Conservation (phyloP, 2,329 filamentous ascomycete genomes). For the Colletotrichum eremochloae region DNA sequence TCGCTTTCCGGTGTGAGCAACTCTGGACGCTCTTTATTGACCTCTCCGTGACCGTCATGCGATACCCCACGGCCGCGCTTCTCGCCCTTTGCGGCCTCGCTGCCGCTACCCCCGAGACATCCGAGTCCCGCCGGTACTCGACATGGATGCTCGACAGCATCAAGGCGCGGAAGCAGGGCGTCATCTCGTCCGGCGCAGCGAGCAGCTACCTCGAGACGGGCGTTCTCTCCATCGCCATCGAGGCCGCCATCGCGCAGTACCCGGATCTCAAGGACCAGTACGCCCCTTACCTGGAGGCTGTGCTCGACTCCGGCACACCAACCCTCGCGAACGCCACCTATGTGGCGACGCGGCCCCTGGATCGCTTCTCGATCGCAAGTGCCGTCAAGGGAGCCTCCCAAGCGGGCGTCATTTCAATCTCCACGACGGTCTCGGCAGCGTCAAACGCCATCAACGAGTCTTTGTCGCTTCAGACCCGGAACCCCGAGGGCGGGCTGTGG, state of each 20-base stretch:
- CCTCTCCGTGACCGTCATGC: not conserved
- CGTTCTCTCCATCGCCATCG: conserved; percentile 44
- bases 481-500: conserved; percentile 52
- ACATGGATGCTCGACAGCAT: conserved; percentile 46
- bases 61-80: not conserved
- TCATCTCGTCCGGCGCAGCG: conserved; percentile 43
- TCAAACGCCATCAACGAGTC: conserved; percentile 43
- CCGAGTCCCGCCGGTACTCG: conserved; percentile 40
- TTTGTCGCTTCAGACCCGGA: conserved; percentile 47
- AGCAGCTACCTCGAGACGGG: conserved; percentile 46
- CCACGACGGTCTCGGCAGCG: conserved; percentile 24
- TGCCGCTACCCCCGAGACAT: not conserved
- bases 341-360: conserved; percentile 43
- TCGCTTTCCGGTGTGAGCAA: too few species aligned
- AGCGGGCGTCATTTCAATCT: conserved; percentile 17
- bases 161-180: conserved; percentile 44
- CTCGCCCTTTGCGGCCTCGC: conserved; percentile 19
- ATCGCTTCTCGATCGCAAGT: conserved; percentile 45
- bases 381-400: conserved; percentile 39
- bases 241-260: conserved; percentile 39
- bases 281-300: conserved; percentile 33
- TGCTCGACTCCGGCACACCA: conserved; percentile 41
- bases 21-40: not conserved
- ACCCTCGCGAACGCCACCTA: conserved; percentile 36
- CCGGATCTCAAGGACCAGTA: conserved; percentile 34